Evolutionary conservation across 306 rosid species (phyloP), one percentile per base, ranked within the genome.

Genomic region (Oxytropis ochrocephala): DNA sequence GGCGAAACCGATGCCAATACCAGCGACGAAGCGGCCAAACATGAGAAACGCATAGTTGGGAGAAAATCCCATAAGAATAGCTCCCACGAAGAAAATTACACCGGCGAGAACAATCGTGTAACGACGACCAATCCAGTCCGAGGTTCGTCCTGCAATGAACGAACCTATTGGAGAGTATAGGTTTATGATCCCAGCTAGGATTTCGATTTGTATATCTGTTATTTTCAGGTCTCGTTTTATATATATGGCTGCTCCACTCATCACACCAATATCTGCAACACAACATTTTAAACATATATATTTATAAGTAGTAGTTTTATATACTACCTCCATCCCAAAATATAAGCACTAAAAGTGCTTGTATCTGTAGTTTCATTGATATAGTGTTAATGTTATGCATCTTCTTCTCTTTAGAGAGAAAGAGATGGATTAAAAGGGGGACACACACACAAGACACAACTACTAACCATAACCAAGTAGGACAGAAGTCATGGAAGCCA

Each of bases 81-180:
- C 90, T 29, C 96, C 97, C 2, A 9, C 79, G 5, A 88, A 86
- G 83, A 91, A 88, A 43, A 91, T 88, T 0, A 49, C 67, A 0
- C 86, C 84, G n/a, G 96, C 85, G 0, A 91, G 58, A 0, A 77
- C 87, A 36, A 88, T 91, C 5, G 96, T 91, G 79, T 88, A 88
- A 32, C 93, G 96, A 3, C 97, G 83, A 6, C 97, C 97, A 3
- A 91, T 77, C 96, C 89, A 91, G 30, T 91, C 96, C 1, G 97
- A 88, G 2, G 90, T 85, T 82, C 87, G 72, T 0, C 97, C 97
- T 0, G 96, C 90, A 0, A 81, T 81, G 27, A 57, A 75, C 0
- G 97, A 85, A 12, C 97, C 97, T 12, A 88, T 27, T 2, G 86
- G 86, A 29, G 79, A 84, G 79, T 86, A 90, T 0, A 90, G 49